Evolutionary conservation across 305 asterid genomes (phyloP).

Genomic region (Euphrasia arctica): DNA sequence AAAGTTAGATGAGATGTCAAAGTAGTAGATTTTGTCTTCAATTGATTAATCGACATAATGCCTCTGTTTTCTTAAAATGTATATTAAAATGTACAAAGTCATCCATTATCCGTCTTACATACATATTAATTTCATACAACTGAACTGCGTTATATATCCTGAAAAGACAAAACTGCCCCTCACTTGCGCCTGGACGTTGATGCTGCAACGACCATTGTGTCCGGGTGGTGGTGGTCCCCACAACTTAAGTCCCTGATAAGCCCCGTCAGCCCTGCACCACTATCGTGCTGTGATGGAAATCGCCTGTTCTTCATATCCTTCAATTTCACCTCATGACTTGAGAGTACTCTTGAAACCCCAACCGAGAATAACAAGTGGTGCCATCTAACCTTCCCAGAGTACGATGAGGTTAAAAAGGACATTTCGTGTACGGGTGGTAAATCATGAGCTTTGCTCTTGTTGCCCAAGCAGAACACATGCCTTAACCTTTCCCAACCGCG

Average conservation of each 20-base stretch:
- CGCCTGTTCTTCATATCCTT: conserved; percentile 48
- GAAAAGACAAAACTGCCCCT: conserved; percentile 8
- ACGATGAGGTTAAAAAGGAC: conserved; percentile 40
- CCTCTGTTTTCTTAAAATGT: not conserved
- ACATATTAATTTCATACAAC: not conserved
- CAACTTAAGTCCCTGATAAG: conserved; percentile 63
- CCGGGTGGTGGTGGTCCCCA: conserved; percentile 30
- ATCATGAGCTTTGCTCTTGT: conserved; percentile 15
- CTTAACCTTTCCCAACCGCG: conserved; percentile 22
- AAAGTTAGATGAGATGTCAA: conserved; percentile 21
- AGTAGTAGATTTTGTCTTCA: not conserved
- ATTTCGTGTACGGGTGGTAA: conserved; percentile 26
- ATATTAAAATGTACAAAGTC: not conserved
- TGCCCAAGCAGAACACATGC: conserved; percentile 23
- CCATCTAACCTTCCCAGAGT: conserved; percentile 48
- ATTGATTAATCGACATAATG: not conserved
- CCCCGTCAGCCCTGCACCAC: conserved; percentile 41
- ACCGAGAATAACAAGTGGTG: conserved; percentile 34
- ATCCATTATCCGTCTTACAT: too few relatives aligned
- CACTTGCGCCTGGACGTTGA: conserved; percentile 22
- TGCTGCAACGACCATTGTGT: conserved; percentile 24
- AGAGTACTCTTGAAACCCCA: conserved; percentile 38
- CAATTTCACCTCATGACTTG: conserved; percentile 31
- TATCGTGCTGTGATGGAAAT: conserved; percentile 15
- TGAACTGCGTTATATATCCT: not conserved